Evolutionary conservation across 257 asterid species (phyloP).

Genomic region (Eucommia ulmoides): DNA sequence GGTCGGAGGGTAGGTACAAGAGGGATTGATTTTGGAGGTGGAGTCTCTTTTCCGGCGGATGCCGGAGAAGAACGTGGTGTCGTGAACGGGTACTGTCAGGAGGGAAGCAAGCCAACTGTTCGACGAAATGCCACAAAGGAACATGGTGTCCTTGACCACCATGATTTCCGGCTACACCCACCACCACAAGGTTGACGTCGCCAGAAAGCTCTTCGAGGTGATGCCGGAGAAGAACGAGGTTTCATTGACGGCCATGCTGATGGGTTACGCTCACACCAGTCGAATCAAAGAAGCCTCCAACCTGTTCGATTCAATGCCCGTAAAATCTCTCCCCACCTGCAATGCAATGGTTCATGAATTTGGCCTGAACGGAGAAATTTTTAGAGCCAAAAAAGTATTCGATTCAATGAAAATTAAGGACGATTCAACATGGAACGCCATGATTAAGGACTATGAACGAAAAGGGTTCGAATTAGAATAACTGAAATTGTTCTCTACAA

Average conservation of each 20-base stretch:
- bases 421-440: constrained; percentile 56
- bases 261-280: not conserved
- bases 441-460: constrained; percentile 16
- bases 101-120: constrained; percentile 61
- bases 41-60: constrained; percentile 54
- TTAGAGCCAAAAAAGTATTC: constrained; percentile 38
- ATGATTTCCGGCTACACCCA: constrained; percentile 63
- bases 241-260: constrained; percentile 69
- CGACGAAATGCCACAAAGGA: constrained; percentile 35
- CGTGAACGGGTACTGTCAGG: constrained; percentile 71
- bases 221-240: constrained; percentile 74
- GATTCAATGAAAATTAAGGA: constrained; percentile 48
- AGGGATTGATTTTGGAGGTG: constrained; percentile 42
- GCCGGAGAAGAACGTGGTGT: constrained; percentile 65
- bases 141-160: constrained; percentile 68
- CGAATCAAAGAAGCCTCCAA: constrained; percentile 13
- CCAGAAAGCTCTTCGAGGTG: constrained; percentile 71
- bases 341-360: constrained; percentile 48
- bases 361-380: constrained; percentile 40
- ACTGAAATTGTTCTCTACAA: constrained; percentile 35
- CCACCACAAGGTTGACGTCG: constrained; percentile 52
- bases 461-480: constrained; percentile 22
- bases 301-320: constrained; percentile 49
- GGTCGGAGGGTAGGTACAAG: constrained; percentile 55
- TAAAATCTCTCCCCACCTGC: constrained; percentile 37